Conservation (phyloP, 2,329 filamentous ascomycete genomes). For the Conoideocrella luteorostrata region DNA sequence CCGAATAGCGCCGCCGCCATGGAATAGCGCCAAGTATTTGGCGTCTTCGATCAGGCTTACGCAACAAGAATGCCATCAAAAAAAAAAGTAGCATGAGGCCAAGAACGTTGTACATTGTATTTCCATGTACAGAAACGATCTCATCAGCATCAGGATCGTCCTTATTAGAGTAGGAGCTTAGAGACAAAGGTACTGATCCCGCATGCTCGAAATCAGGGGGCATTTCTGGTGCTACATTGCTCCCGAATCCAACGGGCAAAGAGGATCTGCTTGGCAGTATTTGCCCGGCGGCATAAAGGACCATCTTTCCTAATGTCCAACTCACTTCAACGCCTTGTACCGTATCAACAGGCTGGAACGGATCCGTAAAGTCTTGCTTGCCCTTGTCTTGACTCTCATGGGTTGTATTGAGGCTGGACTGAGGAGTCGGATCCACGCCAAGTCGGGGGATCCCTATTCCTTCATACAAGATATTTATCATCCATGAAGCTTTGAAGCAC, state of each 20-base stretch:
- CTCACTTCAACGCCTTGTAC: constrained; percentile 88
- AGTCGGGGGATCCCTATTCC: constrained; percentile 89
- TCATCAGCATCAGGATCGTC: constrained; percentile 24
- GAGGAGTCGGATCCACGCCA: constrained; percentile 60
- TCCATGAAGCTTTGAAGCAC: constrained; percentile 97
- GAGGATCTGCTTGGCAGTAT: constrained; percentile 54
- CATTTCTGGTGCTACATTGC: constrained; percentile 60
- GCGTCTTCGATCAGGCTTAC: constrained; percentile 67
- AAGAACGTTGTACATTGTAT: constrained; percentile 1
- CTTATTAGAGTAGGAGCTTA: constrained; percentile 31
- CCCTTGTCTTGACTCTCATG: constrained; percentile 63
- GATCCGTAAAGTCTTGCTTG: constrained; percentile 68
- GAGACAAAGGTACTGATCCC: constrained; percentile 43
- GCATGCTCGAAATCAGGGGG: constrained; percentile 81
- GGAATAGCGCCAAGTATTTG: constrained; percentile 22
- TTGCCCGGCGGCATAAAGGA: constrained; percentile 88
- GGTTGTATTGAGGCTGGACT: constrained; percentile 59
- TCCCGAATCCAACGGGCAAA: constrained; percentile 86
- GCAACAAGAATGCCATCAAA: constrained; percentile 64
- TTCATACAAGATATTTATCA: constrained; percentile 93
- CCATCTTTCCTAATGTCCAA: constrained; percentile 96
- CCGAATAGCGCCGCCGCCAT: constrained; percentile 19
- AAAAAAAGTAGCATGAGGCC: constrained; percentile 55
- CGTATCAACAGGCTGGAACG: constrained; percentile 90
- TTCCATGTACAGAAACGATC: background rate